A percentile compares a stretch with the other conserved stretches of the same genome.
Conservation (phyloP, 75 land plant species). For the Cupressus sempervirens region DNA sequence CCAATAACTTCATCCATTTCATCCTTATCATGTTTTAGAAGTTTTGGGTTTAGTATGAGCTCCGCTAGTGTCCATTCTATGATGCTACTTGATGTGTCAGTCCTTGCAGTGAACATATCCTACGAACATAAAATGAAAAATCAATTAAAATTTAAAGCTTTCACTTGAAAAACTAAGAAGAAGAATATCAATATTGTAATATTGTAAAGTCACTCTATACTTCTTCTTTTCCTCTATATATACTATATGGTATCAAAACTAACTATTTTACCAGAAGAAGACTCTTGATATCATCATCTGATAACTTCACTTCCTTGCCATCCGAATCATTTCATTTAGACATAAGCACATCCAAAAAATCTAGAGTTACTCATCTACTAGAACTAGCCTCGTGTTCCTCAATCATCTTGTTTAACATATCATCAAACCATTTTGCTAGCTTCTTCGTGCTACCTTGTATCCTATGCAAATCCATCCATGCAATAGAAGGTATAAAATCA, state of each 20-base stretch:
- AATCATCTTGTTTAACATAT: neutral
- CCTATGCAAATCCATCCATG: conserved; percentile 12
- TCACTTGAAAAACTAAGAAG: neutral
- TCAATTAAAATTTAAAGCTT: neutral
- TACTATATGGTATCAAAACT: too few species aligned
- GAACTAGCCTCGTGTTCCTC: neutral
- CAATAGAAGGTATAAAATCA: conserved; percentile 1
- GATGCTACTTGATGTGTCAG: neutral
- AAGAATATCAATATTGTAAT: too few species aligned
- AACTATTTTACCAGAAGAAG: neutral
- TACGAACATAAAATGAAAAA: neutral
- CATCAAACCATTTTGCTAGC: neutral
- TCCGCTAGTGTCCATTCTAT: neutral
- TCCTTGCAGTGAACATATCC: neutral
- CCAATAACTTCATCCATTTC: neutral
- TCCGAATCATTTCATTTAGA: neutral
- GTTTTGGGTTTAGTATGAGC: neutral
- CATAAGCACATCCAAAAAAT: neutral
- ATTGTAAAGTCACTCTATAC: neutral
- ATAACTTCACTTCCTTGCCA: neutral
- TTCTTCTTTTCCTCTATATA: neutral
- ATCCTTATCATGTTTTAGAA: neutral
- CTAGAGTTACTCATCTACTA: neutral
- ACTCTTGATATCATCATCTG: neutral
- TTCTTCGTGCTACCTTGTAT: conserved; percentile 4